Conservation (phyloP, 2,329 filamentous ascomycete genomes). For the Cordyceps fumosorosea region DNA sequence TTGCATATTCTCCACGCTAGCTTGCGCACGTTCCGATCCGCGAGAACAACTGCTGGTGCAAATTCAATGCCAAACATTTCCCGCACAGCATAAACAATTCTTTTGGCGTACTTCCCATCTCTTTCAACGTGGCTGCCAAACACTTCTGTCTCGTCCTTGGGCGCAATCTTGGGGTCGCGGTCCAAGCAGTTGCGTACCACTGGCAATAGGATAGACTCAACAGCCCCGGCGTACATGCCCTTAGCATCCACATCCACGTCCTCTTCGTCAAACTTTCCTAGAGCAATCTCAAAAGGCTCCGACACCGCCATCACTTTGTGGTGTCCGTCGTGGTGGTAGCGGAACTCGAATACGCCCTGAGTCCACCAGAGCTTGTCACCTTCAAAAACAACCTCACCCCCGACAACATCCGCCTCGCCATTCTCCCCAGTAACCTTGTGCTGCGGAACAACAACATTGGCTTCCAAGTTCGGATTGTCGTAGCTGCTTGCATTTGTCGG, state of each 20-base stretch:
- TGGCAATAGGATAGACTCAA: conserved; percentile 73
- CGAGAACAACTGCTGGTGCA: conserved; percentile 82
- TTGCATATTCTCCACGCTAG: conserved; percentile 93
- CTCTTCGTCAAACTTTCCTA: conserved; percentile 72
- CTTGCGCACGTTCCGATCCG: conserved; percentile 85
- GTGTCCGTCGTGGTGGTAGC: conserved; percentile 89
- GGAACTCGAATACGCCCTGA: conserved; percentile 91
- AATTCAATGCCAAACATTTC: conserved; percentile 98
- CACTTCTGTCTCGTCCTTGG: conserved; percentile 66
- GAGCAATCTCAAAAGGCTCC: conserved; percentile 83
- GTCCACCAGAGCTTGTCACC: conserved; percentile 98
- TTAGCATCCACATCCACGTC: conserved; percentile 57
- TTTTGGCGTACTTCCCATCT: conserved; percentile 79
- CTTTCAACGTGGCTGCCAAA: conserved; percentile 83
- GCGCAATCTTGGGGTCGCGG: conserved; percentile 83
- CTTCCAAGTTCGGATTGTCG: conserved; percentile 67
- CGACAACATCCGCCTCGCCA: conserved; percentile 52
- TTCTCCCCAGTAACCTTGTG: conserved; percentile 48
- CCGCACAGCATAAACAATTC: conserved; percentile 88
- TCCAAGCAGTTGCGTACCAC: conserved; percentile 91
- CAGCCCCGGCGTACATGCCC: conserved; percentile 56
- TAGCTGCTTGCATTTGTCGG: conserved; percentile 72
- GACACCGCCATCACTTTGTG: conserved; percentile 94
- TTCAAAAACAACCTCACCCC: conserved; percentile 78
- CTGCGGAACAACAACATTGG: conserved; percentile 68